phyloP scores from a whole-genome alignment of 345 rosid species.

The Eutrema heterophyllum region DNA sequence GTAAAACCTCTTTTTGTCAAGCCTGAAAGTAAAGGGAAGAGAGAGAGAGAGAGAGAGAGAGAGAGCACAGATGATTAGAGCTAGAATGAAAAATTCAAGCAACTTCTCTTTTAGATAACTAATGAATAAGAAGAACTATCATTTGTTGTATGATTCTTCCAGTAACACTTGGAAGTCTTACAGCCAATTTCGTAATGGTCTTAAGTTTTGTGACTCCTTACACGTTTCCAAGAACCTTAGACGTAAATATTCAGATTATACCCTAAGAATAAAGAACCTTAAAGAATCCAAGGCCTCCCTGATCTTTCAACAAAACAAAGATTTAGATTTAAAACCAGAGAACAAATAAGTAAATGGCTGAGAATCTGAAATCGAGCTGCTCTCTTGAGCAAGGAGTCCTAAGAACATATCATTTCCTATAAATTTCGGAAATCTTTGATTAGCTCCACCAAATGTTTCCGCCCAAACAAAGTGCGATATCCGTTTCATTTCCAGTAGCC shows the following conservation, averaged over 20 bases:
- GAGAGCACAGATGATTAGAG: background rate
- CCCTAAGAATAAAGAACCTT: background rate
- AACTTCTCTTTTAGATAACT: background rate
- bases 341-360: no score
- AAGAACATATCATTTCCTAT: background rate
- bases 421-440: background rate
- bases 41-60: background rate
- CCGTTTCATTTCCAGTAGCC: background rate
- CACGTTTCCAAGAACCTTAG: background rate
- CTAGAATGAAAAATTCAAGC: background rate
- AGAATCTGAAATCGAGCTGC: conserved; percentile 8
- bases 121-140: background rate
- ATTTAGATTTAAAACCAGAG: background rate
- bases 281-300: background rate
- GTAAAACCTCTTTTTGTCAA: conserved; percentile 87
- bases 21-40: conserved; percentile 48
- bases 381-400: background rate
- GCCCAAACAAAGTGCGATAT: background rate
- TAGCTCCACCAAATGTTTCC: conserved; percentile 8
- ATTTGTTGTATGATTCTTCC: background rate
- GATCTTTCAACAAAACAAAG: background rate
- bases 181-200: background rate
- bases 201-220: background rate
- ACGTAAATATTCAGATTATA: background rate
- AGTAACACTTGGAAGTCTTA: background rate